These are phyloP conservation scores for Torulaspora delbrueckii DNA, from an alignment of 805 yeast species.

Conservation along the genomic window DNA sequence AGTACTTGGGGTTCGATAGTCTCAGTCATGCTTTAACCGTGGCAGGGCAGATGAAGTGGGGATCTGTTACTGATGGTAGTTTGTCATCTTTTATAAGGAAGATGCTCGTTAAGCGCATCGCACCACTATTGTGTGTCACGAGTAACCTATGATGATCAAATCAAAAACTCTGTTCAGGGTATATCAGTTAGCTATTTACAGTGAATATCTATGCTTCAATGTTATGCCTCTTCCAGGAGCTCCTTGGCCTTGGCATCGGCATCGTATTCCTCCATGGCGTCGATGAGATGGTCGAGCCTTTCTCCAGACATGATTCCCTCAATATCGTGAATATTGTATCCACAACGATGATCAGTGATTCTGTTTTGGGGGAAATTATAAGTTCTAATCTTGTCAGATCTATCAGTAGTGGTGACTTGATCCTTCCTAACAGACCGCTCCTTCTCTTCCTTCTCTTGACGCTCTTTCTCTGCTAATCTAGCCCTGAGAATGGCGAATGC, in stretches of 20 bases:
- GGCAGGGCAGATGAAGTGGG: background rate
- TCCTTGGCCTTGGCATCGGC: constrained; percentile 42
- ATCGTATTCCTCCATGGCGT: constrained; percentile 46
- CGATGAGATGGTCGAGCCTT: constrained; percentile 51
- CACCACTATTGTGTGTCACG: background rate
- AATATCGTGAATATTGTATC: constrained; percentile 70
- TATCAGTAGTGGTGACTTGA: constrained; percentile 83
- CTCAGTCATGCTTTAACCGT: constrained; percentile 1
- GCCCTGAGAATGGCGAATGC: constrained; percentile 82
- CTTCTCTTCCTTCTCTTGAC: constrained; percentile 55
- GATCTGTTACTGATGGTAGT: background rate
- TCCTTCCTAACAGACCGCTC: constrained; percentile 67
- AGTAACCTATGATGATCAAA: background rate
- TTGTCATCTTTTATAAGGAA: background rate
- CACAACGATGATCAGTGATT: constrained; percentile 90
- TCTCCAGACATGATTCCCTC: constrained; percentile 60
- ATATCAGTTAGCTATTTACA: constrained; percentile 1
- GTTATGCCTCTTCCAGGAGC: constrained; percentile 25
- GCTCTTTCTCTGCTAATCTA: constrained; percentile 75
- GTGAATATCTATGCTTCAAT: background rate
- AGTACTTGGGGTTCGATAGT: constrained; percentile 17
- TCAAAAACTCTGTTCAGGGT: background rate
- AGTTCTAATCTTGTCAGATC: constrained; percentile 90
- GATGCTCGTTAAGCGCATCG: constrained; percentile 4
- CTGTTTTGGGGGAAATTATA: constrained; percentile 91